These are phyloP conservation scores for Wickerhamomyces silvicola DNA, from an alignment of 805 yeast genomes.

Conservation along the genomic window DNA sequence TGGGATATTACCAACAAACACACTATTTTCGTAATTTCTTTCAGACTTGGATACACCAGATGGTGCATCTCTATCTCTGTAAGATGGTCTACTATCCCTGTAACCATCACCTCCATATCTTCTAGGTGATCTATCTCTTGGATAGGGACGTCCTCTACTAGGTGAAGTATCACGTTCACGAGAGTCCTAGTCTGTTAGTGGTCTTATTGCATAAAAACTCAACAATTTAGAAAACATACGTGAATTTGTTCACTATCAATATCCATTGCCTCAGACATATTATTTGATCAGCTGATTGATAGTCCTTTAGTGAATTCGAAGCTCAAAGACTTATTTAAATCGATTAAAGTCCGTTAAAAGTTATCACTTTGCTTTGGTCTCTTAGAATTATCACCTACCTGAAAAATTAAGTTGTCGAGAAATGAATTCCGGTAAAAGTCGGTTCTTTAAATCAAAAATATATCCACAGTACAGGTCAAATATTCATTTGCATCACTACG, in stretches of 20 bases:
- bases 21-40: constrained; percentile 61
- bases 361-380: too few species aligned
- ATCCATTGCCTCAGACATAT: constrained; percentile 55
- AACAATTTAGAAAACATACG: constrained; percentile 1
- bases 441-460: too few species aligned
- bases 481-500: too few species aligned
- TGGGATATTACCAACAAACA: constrained; percentile 71
- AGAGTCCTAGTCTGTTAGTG: constrained; percentile 14
- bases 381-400: too few species aligned
- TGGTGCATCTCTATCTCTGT: constrained; percentile 22
- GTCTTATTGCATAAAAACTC: neutral
- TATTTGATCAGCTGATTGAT: constrained; percentile 3
- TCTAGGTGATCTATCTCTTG: constrained; percentile 23
- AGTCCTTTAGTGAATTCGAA: too few species aligned
- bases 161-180: constrained; percentile 26
- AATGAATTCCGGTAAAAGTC: too few species aligned
- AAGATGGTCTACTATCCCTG: constrained; percentile 33
- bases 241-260: constrained; percentile 35
- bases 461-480: too few species aligned
- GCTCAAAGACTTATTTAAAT: too few species aligned
- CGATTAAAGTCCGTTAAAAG: too few species aligned
- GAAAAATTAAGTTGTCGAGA: too few species aligned
- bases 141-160: constrained; percentile 18
- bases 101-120: constrained; percentile 32
- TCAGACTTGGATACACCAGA: constrained; percentile 30